Conservation (phyloP, 257 asterid genomes). For the Agastache rugosa region DNA sequence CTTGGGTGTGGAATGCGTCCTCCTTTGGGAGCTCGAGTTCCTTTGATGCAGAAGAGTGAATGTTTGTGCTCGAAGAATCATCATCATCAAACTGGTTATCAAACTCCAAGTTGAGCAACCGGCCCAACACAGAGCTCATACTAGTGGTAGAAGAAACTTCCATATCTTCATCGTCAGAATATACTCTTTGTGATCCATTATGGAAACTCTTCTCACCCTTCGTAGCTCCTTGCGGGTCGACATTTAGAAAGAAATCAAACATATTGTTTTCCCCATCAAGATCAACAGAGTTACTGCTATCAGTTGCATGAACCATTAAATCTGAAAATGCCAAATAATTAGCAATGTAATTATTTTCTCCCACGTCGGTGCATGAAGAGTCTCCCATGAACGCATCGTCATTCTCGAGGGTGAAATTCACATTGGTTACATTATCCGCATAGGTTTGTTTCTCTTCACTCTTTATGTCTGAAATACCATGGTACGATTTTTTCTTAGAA, state of each 20-base stretch:
- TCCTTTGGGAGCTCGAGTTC: conserved; percentile 40
- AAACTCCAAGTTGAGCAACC: conserved; percentile 76
- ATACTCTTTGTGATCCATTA: conserved; percentile 43
- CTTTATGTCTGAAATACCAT: conserved; percentile 18
- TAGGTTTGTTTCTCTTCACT: conserved; percentile 20
- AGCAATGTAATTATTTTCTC: conserved; percentile 62
- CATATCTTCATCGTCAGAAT: conserved; percentile 73
- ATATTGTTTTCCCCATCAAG: conserved; percentile 64
- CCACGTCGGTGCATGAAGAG: conserved; percentile 47
- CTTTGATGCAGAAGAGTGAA: conserved; percentile 38
- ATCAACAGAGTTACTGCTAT: conserved; percentile 46
- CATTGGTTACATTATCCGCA: conserved; percentile 26
- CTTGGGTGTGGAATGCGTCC: conserved; percentile 28
- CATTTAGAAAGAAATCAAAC: conserved; percentile 73
- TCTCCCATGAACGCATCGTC: conserved; percentile 53
- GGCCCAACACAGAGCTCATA: conserved; percentile 82
- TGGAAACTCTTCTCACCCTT: conserved; percentile 36
- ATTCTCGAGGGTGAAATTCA: conserved; percentile 42
- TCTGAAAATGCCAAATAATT: conserved; percentile 87
- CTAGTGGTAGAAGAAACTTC: conserved; percentile 87
- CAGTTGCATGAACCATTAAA: conserved; percentile 67
- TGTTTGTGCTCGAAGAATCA: conserved; percentile 51
- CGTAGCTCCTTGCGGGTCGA: conserved; percentile 50
- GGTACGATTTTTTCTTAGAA: conserved; percentile 9
- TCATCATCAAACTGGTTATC: conserved; percentile 62